Conservation (phyloP, 805 yeast species). For the Maudiozyma bulderi region DNA sequence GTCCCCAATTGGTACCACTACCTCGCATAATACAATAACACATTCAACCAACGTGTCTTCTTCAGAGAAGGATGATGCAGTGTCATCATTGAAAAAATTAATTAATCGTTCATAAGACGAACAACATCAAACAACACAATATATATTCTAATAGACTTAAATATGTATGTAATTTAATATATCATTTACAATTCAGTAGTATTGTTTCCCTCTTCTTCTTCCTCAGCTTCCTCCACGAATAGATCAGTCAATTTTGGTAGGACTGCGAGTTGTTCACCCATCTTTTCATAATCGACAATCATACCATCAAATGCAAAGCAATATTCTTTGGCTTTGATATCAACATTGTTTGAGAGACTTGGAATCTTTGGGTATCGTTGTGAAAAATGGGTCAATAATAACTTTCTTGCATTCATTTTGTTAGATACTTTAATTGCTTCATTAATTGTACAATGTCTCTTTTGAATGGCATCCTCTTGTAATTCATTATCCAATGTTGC, state of each 20-base stretch:
- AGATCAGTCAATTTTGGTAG: slow-evolving; percentile 24
- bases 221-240: slow-evolving; percentile 24
- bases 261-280: slow-evolving; percentile 31
- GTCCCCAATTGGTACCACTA: slow-evolving; percentile 6
- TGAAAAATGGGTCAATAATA: slow-evolving; percentile 84
- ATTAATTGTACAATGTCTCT: slow-evolving; percentile 78
- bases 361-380: slow-evolving; percentile 71
- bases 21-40: slow-evolving; percentile 3
- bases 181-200: neutral
- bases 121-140: neutral
- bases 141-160: slow-evolving; percentile 1
- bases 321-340: slow-evolving; percentile 26
- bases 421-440: slow-evolving; percentile 72
- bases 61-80: slow-evolving; percentile 22
- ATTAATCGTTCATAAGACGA: slow-evolving; percentile 10
- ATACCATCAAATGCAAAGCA: slow-evolving; percentile 61
- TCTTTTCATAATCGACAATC: slow-evolving; percentile 38
- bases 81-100: slow-evolving; percentile 22
- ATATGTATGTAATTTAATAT: neutral
- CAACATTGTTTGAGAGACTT: slow-evolving; percentile 22
- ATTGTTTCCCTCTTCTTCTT: neutral
- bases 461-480: slow-evolving; percentile 65
- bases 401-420: slow-evolving; percentile 59
- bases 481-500: slow-evolving; percentile 82
- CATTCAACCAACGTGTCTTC: neutral